Conservation (phyloP, 2,329 filamentous ascomycete genomes). For the Fusarium irregulare region DNA sequence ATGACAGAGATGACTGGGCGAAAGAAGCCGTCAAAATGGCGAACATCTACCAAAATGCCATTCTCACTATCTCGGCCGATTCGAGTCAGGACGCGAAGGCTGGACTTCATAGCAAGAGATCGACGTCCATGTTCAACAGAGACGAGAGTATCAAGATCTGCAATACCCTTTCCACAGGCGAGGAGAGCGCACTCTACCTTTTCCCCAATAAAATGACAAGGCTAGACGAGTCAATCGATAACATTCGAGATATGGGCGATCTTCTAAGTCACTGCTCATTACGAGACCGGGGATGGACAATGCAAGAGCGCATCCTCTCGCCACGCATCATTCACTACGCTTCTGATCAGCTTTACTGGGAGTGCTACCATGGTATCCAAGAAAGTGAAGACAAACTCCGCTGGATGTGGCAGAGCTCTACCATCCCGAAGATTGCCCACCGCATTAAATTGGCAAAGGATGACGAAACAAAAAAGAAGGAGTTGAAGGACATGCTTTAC, state of each 20-base stretch:
- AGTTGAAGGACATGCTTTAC: not conserved
- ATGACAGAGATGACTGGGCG: not conserved
- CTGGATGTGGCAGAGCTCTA: not conserved
- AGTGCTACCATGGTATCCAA: not conserved
- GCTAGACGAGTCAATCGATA: not conserved
- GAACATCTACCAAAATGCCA: constrained; percentile 8
- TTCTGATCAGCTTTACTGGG: constrained; percentile 12
- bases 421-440: not conserved
- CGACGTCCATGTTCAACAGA: not conserved
- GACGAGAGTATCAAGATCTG: not conserved
- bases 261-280: not conserved
- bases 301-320: constrained; percentile 7
- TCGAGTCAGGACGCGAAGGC: not conserved
- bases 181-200: not conserved
- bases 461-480: not conserved
- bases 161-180: not conserved
- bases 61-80: constrained; percentile 1
- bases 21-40: constrained; percentile 15
- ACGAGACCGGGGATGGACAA: not conserved
- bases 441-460: not conserved
- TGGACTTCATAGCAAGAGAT: not conserved
- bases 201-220: not conserved
- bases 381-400: constrained; percentile 1
- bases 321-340: constrained; percentile 1
- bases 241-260: not conserved